These are phyloP conservation scores for Leptomonas seymouri DNA, from an alignment of 208 protist species.

Conservation along the genomic window DNA sequence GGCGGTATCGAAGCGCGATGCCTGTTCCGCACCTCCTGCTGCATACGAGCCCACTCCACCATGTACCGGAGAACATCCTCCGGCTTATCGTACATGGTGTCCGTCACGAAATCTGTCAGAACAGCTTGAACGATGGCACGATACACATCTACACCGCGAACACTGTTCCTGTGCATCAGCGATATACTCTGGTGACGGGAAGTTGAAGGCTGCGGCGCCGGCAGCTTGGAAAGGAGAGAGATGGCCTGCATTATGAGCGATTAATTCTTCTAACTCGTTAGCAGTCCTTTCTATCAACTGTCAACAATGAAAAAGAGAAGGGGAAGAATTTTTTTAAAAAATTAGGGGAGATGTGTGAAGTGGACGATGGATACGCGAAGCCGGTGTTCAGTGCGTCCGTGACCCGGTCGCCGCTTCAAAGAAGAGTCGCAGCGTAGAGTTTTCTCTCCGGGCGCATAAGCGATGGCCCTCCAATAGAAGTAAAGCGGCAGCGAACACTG, in stretches of 20 bases:
- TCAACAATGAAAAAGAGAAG: not conserved
- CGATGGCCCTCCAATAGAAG: too few species aligned
- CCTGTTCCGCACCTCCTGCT: not conserved
- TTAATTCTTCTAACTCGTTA: not conserved
- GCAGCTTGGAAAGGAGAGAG: constrained; percentile 2
- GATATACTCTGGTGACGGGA: not conserved
- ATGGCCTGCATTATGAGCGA: not conserved
- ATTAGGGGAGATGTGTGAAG: not conserved
- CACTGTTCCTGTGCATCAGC: not conserved
- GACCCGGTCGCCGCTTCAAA: too few species aligned
- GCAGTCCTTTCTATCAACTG: not conserved
- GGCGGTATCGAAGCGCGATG: not conserved
- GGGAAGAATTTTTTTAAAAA: not conserved
- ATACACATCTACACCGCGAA: not conserved
- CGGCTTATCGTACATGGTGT: constrained; percentile 40
- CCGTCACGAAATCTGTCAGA: constrained; percentile 30
- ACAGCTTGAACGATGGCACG: constrained; percentile 9
- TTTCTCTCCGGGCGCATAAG: too few species aligned
- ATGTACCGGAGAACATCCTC: constrained; percentile 51
- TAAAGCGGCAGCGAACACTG: too few species aligned
- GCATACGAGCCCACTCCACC: constrained; percentile 39
- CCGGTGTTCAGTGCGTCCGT: too few species aligned
- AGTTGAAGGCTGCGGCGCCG: not conserved
- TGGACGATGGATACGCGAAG: too few species aligned
- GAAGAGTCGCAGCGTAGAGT: too few species aligned